phyloP scores from a whole-genome alignment of 2,329 filamentous ascomycete species.

The Diplodia scrobiculata region DNA sequence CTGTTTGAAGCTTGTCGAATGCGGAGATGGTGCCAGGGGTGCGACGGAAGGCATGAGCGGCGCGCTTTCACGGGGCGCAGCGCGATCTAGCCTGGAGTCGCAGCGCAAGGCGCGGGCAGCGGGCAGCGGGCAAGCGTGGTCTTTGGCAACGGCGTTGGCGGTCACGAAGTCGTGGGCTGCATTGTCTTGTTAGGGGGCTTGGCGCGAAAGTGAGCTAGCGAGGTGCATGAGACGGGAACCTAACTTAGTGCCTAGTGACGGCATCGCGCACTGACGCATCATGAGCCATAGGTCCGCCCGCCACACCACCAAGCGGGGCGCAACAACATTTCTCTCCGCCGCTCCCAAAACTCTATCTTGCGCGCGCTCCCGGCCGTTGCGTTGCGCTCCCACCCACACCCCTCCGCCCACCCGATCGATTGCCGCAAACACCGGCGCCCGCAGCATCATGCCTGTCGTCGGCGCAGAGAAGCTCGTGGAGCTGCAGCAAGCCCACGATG shows the following conservation, averaged over 20 bases:
- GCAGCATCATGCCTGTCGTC: constrained; percentile 79
- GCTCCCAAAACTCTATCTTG: not conserved
- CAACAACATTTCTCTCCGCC: not conserved
- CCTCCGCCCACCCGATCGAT: not conserved
- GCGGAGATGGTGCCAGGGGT: constrained; percentile 22
- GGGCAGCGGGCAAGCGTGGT: not conserved
- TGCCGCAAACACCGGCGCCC: not conserved
- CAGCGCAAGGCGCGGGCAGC: not conserved
- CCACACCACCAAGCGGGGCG: constrained; percentile 17
- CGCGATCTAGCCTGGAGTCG: not conserved
- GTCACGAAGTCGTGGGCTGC: not conserved
- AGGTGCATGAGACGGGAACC: not conserved
- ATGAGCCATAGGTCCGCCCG: not conserved
- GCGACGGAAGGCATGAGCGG: constrained; percentile 24
- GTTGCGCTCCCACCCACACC: not conserved
- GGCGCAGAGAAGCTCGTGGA: constrained; percentile 85
- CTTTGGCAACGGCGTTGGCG: constrained; percentile 4
- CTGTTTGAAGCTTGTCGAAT: constrained; percentile 13
- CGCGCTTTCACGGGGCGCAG: not conserved
- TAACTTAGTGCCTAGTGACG: constrained; percentile 3
- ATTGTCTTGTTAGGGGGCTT: constrained; percentile 12
- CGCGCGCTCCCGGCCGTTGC: not conserved
- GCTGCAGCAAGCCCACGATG: constrained; percentile 82
- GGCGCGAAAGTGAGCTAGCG: constrained; percentile 5
- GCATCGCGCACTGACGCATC: constrained; percentile 12